phyloP scores from a whole-genome alignment of 208 protist genomes.

The Angomonas deanei region DNA sequence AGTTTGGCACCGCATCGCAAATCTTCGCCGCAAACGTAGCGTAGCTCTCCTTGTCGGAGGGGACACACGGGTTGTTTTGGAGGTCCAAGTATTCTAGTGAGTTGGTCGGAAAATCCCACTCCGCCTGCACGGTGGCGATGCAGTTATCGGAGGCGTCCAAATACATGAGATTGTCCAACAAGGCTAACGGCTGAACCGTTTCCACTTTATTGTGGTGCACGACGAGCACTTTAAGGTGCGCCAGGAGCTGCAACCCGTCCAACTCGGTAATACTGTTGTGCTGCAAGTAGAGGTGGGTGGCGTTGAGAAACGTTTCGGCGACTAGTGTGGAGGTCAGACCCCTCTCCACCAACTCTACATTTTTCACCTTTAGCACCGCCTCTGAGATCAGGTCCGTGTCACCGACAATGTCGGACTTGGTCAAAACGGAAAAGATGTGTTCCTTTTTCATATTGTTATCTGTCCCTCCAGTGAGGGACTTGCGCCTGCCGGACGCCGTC shows the following conservation, averaged over 20 bases:
- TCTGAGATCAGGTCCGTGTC: slow-evolving; percentile 57
- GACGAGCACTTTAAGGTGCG: slow-evolving; percentile 58
- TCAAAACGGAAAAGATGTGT: slow-evolving; percentile 26
- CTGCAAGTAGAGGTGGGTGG: slow-evolving; percentile 74
- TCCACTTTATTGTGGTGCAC: slow-evolving; percentile 65
- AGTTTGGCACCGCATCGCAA: slow-evolving; percentile 18
- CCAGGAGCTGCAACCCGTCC: slow-evolving; percentile 58
- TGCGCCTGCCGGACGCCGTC: background rate
- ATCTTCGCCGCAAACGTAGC: slow-evolving; percentile 10
- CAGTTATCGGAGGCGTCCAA: slow-evolving; percentile 58
- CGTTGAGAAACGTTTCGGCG: slow-evolving; percentile 65
- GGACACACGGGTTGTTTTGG: slow-evolving; percentile 31
- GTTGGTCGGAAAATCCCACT: slow-evolving; percentile 40
- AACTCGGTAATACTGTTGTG: slow-evolving; percentile 52
- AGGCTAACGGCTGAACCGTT: slow-evolving; percentile 37
- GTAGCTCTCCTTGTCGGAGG: background rate
- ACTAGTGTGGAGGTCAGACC: slow-evolving; percentile 24
- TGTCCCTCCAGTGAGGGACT: background rate
- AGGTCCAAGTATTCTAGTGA: slow-evolving; percentile 54
- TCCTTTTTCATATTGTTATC: background rate
- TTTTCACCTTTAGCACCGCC: slow-evolving; percentile 39
- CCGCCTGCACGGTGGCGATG: slow-evolving; percentile 21
- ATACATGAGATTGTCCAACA: slow-evolving; percentile 43
- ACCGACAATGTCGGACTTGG: slow-evolving; percentile 31
- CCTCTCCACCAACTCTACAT: slow-evolving; percentile 44